A percentile compares a stretch with the other conserved stretches of the same genome.
phyloP scores from a whole-genome alignment of 2,329 filamentous ascomycete genomes.

The Orbilia ellipsospora region DNA sequence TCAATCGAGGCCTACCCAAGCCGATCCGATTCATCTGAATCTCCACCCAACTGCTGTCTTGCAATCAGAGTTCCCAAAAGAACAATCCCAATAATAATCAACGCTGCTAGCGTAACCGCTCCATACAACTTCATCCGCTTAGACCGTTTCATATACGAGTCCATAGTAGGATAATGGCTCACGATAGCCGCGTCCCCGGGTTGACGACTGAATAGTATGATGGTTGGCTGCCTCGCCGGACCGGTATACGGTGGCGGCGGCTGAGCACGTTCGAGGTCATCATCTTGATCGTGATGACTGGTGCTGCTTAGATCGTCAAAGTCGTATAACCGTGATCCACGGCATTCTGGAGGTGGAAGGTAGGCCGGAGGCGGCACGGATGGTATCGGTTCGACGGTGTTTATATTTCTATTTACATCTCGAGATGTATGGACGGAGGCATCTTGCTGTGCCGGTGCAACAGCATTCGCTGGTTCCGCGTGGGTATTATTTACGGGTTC shows the following conservation, averaged over 20 bases:
- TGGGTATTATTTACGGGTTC: conserved; percentile 16
- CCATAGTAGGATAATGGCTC: conserved; percentile 41
- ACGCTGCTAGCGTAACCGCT: conserved; percentile 27
- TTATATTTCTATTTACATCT: conserved; percentile 10
- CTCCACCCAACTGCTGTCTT: conserved; percentile 9
- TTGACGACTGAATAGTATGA: conserved; percentile 10
- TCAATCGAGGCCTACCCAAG: too few relatives aligned
- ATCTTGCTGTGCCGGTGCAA: background rate
- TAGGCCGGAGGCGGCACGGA: conserved; percentile 50
- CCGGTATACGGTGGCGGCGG: conserved; percentile 47
- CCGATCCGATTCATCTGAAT: too few relatives aligned
- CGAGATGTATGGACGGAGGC: background rate
- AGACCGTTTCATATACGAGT: conserved; percentile 40
- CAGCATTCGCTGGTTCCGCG: conserved; percentile 7
- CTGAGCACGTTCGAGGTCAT: conserved; percentile 42
- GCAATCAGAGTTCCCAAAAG: conserved; percentile 46
- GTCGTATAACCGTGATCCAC: conserved; percentile 47
- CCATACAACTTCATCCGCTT: conserved; percentile 39
- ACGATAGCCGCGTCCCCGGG: conserved; percentile 14
- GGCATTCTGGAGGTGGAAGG: conserved; percentile 44
- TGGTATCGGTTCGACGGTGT: conserved; percentile 36
- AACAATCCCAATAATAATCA: conserved; percentile 45
- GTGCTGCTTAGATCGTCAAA: conserved; percentile 23
- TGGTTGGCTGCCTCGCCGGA: conserved; percentile 16
- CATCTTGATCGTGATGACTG: conserved; percentile 12